Conservation (phyloP, 1,284 basidiomycete genomes). For the Phellopilus nigrolimitatus region DNA sequence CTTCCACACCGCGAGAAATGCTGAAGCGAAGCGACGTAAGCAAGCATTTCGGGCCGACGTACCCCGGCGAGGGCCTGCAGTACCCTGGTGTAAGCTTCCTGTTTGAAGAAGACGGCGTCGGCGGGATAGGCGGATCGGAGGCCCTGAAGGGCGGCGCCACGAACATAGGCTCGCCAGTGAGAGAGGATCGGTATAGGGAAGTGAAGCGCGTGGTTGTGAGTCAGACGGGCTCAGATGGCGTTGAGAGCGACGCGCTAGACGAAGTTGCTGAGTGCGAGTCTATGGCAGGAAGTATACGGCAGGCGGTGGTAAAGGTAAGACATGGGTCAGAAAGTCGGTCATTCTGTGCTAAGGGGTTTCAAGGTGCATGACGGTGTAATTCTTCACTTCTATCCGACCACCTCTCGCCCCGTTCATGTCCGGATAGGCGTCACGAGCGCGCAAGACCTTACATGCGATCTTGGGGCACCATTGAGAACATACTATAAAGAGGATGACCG, state of each 20-base stretch:
- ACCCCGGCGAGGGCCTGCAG: slow-evolving; percentile 68
- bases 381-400: slow-evolving; percentile 59
- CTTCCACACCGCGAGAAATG: slow-evolving; percentile 37
- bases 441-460: slow-evolving; percentile 73
- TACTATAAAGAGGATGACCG: slow-evolving; percentile 87
- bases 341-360: slow-evolving; percentile 7
- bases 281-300: slow-evolving; percentile 69
- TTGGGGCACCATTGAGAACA: slow-evolving; percentile 73
- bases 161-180: slow-evolving; percentile 27
- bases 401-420: slow-evolving; percentile 50
- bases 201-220: slow-evolving; percentile 71
- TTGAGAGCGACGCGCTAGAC: slow-evolving; percentile 57
- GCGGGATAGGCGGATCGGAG: slow-evolving; percentile 33
- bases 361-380: slow-evolving; percentile 72
- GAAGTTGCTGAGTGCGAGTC: slow-evolving; percentile 57
- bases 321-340: background rate
- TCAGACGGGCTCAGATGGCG: slow-evolving; percentile 53
- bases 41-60: slow-evolving; percentile 80
- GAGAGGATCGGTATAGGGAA: slow-evolving; percentile 63
- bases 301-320: slow-evolving; percentile 61
- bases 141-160: slow-evolving; percentile 33
- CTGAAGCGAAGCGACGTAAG: slow-evolving; percentile 66
- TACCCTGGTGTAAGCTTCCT: slow-evolving; percentile 84
- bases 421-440: slow-evolving; percentile 76
- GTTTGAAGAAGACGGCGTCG: slow-evolving; percentile 62